Evolutionary conservation across 306 rosid species (phyloP).

Genomic region (Potentilla sterilis): DNA sequence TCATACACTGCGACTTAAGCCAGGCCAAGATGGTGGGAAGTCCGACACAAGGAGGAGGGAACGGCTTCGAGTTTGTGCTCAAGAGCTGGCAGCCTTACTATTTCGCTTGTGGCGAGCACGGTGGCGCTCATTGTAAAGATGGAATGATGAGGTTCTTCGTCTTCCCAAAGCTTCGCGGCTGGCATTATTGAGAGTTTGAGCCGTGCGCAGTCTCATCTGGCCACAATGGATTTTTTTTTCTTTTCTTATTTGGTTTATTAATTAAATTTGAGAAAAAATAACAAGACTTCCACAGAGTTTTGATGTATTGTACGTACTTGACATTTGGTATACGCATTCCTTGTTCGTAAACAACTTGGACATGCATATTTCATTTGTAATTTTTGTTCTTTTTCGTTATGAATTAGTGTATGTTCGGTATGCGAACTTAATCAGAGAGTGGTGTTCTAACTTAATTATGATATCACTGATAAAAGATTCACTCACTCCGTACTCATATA

Average conservation of each 20-base stretch:
- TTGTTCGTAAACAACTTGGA: too few species aligned
- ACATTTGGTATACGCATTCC: too few species aligned
- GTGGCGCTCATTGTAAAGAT: slow-evolving; percentile 55
- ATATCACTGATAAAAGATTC: too few species aligned
- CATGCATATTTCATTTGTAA: too few species aligned
- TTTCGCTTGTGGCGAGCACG: slow-evolving; percentile 58
- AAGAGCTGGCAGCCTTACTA: slow-evolving; percentile 53
- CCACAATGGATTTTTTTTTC: neutral
- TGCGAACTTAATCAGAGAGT: too few species aligned
- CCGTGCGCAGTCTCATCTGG: neutral
- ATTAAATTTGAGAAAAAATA: neutral
- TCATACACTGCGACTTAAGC: slow-evolving; percentile 47
- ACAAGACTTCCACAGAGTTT: too few species aligned
- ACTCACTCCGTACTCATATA: too few species aligned
- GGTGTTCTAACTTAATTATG: too few species aligned
- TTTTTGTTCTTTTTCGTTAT: too few species aligned
- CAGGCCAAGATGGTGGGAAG: slow-evolving; percentile 39
- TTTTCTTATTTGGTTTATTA: neutral
- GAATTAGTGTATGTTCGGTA: too few species aligned
- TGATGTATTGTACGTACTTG: too few species aligned
- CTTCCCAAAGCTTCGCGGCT: slow-evolving; percentile 42
- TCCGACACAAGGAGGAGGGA: slow-evolving; percentile 46
- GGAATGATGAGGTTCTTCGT: slow-evolving; percentile 68
- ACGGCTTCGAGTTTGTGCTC: slow-evolving; percentile 55
- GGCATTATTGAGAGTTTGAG: slow-evolving; percentile 26